phyloP scores from a whole-genome alignment of 306 rosid genomes.

The Vigna hirtella region DNA sequence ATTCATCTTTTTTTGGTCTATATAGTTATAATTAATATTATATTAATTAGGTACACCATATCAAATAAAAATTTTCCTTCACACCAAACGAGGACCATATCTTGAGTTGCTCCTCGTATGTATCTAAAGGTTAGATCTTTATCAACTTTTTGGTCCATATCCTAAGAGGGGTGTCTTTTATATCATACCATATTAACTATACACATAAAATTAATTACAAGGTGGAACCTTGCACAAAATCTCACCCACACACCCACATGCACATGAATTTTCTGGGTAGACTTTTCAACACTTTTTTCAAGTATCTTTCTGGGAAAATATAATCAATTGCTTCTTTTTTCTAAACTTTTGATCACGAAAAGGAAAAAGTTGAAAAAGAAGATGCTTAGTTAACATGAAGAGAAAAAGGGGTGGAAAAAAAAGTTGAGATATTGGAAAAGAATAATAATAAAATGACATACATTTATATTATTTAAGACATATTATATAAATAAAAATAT shows the following conservation, averaged over 20 bases:
- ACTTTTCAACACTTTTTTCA: not conserved
- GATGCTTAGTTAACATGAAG: slow-evolving; percentile 14
- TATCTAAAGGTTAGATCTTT: not conserved
- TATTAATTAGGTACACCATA: not conserved
- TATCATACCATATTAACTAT: not conserved
- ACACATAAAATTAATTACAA: too few relatives aligned
- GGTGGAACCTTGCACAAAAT: not conserved
- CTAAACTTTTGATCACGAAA: not conserved
- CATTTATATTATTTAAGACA: too few relatives aligned
- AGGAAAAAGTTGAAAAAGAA: not conserved
- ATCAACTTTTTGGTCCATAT: not conserved
- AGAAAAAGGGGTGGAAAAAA: not conserved
- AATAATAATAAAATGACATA: too few relatives aligned
- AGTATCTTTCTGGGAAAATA: not conserved
- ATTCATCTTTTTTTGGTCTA: not conserved
- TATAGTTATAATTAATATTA: not conserved
- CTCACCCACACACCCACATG: not conserved
- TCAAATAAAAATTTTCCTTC: not conserved
- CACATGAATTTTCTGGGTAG: not conserved
- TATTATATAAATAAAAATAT: too few relatives aligned
- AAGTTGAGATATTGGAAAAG: not conserved
- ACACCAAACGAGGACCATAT: slow-evolving; percentile 22
- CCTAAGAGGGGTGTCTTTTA: not conserved
- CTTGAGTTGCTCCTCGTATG: slow-evolving; percentile 6
- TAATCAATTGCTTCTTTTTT: not conserved